Evolutionary conservation across 2,329 filamentous ascomycete genomes (phyloP).

Genomic region (Paecilomyces formosus): DNA sequence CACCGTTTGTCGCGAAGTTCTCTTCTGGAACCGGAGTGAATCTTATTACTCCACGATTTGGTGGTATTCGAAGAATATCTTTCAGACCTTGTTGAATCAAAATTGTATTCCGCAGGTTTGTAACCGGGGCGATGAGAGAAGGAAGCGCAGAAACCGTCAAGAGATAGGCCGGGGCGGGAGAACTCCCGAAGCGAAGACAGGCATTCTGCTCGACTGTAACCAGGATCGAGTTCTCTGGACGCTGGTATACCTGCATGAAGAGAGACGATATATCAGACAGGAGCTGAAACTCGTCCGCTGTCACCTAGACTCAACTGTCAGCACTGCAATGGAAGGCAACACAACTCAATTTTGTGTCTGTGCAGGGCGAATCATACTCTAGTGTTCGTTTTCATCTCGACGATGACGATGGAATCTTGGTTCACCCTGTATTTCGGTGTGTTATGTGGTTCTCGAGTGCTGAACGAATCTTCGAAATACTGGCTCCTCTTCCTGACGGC

Average conservation of each 20-base stretch:
- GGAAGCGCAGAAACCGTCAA: conserved; percentile 66
- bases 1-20: conserved; percentile 63
- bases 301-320: conserved; percentile 39
- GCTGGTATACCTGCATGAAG: conserved; percentile 67
- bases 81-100: conserved; percentile 69
- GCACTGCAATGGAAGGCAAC: conserved; percentile 1
- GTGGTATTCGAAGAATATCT: conserved; percentile 59
- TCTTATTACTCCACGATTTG: conserved; percentile 62
- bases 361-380: conserved; percentile 41
- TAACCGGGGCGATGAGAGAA: conserved; percentile 60
- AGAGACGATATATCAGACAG: conserved; percentile 66
- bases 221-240: conserved; percentile 65
- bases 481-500: conserved; percentile 25
- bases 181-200: conserved; percentile 67
- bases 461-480: conserved; percentile 35
- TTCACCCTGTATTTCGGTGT: conserved; percentile 41
- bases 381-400: conserved; percentile 58
- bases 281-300: conserved; percentile 67
- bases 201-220: conserved; percentile 69
- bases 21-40: conserved; percentile 66
- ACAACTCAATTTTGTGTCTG: not conserved
- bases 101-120: conserved; percentile 74
- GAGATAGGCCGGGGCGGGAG: conserved; percentile 71
- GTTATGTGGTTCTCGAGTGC: conserved; percentile 25
- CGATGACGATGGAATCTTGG: conserved; percentile 53